Percentiles rank a stretch among this genome's conserved stretches.
Conservation (phyloP, 768 basidiomycete genomes). For the Tricholoma bakamatsutake region DNA sequence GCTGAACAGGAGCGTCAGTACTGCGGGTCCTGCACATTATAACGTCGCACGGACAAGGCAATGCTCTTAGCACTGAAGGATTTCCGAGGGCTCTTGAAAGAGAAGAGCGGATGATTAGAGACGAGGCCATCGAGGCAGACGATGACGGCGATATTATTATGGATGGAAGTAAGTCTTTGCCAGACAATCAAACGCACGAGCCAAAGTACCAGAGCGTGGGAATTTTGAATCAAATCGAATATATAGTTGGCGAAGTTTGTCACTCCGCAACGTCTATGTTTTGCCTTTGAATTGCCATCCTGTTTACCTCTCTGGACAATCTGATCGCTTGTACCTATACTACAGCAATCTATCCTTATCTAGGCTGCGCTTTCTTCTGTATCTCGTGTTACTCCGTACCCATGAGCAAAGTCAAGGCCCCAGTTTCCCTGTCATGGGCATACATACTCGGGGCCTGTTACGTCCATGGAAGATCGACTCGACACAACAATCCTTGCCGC, state of each 20-base stretch:
- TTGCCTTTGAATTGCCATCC: too few species aligned
- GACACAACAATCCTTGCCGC: constrained; percentile 36
- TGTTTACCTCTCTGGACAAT: too few species aligned
- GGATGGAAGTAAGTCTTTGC: background rate
- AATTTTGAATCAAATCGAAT: background rate
- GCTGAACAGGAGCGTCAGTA: constrained; percentile 22
- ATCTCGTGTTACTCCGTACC: constrained; percentile 8
- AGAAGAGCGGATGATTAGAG: constrained; percentile 43
- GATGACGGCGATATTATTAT: constrained; percentile 9
- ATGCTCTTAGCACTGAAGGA: constrained; percentile 33
- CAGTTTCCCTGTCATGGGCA: constrained; percentile 25
- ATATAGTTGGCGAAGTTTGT: background rate
- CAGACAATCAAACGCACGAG: constrained; percentile 12
- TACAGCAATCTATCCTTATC: too few species aligned
- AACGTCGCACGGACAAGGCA: constrained; percentile 32
- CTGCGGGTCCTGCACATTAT: background rate
- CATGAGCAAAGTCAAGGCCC: constrained; percentile 68
- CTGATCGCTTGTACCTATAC: too few species aligned
- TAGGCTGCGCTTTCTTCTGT: background rate
- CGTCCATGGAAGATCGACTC: constrained; percentile 61
- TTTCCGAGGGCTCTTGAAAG: constrained; percentile 38
- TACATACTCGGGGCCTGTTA: constrained; percentile 57
- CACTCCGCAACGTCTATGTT: background rate
- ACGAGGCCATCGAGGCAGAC: constrained; percentile 40
- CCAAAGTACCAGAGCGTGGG: constrained; percentile 5